A percentile compares a stretch with the other conserved stretches of the same genome.
These are phyloP conservation scores for Physaria fendleri DNA, from an alignment of 345 rosid species.

Conservation along the genomic window DNA sequence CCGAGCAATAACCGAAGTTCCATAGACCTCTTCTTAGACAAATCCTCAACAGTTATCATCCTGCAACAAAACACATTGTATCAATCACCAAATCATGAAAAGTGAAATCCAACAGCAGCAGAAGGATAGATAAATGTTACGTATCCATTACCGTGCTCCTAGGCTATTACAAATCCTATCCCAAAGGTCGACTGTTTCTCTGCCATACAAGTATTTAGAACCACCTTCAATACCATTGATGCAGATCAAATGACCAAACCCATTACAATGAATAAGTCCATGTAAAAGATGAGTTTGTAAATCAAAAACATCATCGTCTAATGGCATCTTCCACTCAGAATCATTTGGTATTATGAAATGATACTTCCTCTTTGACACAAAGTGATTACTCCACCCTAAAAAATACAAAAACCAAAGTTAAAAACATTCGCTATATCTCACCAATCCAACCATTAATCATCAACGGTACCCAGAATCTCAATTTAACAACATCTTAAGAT, in stretches of 20 bases:
- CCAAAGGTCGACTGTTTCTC: constrained; percentile 84
- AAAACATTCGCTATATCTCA: neutral
- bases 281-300: constrained; percentile 65
- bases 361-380: constrained; percentile 58
- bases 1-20: constrained; percentile 75
- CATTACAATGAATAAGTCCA: constrained; percentile 79
- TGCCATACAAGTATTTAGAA: constrained; percentile 54
- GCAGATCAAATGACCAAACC: constrained; percentile 75
- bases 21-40: constrained; percentile 58
- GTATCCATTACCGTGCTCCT: constrained; percentile 45
- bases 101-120: neutral
- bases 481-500: neutral
- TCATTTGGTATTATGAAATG: constrained; percentile 65
- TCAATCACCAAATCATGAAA: constrained; percentile 6
- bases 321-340: constrained; percentile 49
- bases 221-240: constrained; percentile 82
- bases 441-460: neutral
- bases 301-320: constrained; percentile 50
- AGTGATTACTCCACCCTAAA: constrained; percentile 77
- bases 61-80: constrained; percentile 29
- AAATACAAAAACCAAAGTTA: neutral
- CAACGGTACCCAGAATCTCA: neutral
- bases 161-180: constrained; percentile 59
- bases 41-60: constrained; percentile 67
- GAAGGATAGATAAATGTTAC: neutral